phyloP scores from a whole-genome alignment of 345 rosid species.

The Orychophragmus violaceus region DNA sequence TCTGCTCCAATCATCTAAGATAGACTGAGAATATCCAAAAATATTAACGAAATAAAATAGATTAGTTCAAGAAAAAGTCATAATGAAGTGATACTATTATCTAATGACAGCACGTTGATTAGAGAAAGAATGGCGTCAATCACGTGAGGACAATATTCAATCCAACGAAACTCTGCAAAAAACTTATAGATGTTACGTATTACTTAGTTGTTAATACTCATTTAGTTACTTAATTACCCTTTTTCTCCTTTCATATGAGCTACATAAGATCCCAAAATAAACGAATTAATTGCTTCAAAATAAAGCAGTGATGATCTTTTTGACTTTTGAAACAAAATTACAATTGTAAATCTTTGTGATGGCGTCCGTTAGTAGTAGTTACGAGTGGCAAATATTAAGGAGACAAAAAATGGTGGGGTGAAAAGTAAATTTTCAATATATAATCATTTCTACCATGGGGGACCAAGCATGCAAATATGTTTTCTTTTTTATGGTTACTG shows the following conservation, averaged over 20 bases:
- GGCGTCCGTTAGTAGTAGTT: too few relatives aligned
- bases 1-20: neutral
- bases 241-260: too few relatives aligned
- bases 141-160: too few relatives aligned
- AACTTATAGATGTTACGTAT: too few relatives aligned
- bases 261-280: too few relatives aligned
- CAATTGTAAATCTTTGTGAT: too few relatives aligned
- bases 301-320: too few relatives aligned
- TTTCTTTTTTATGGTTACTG: conserved; percentile 1
- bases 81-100: neutral
- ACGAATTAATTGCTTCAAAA: too few relatives aligned
- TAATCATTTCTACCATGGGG: neutral
- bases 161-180: too few relatives aligned
- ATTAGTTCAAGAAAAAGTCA: neutral
- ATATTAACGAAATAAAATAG: neutral
- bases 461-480: conserved; percentile 19
- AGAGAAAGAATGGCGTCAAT: conserved; percentile 19
- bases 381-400: conserved; percentile 1
- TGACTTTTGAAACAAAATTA: too few relatives aligned
- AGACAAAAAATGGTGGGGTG: conserved; percentile 18
- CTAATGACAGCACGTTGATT: neutral
- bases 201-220: too few relatives aligned
- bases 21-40: neutral
- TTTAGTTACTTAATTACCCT: too few relatives aligned
- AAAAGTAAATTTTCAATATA: conserved; percentile 20